phyloP scores from a whole-genome alignment of 441 rosid species.

The Manihot esculenta region DNA sequence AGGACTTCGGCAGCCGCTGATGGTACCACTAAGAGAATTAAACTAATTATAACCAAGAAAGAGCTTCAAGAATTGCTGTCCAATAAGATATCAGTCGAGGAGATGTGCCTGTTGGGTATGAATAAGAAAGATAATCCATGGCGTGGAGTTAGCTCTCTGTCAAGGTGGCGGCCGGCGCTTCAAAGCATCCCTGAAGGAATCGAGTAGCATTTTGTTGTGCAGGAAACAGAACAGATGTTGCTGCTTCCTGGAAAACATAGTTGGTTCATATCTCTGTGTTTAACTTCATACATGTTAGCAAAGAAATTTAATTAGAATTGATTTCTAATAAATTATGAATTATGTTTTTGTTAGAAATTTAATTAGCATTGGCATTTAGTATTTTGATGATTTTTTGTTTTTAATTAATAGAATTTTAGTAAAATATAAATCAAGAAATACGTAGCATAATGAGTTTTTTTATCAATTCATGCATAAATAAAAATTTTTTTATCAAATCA shows the following conservation, averaged over 20 bases:
- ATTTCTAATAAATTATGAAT: no score
- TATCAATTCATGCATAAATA: no score
- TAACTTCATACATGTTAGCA: no score
- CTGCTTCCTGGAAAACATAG: not conserved
- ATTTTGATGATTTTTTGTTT: no score
- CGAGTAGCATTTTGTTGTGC: not conserved
- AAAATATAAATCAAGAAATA: no score
- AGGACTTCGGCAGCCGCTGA: not conserved
- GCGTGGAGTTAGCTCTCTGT: not conserved
- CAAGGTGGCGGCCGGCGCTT: conserved; percentile 29
- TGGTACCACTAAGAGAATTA: conserved; percentile 7
- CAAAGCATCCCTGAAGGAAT: conserved; percentile 29
- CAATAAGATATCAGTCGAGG: conserved; percentile 7
- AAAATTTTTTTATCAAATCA: no score
- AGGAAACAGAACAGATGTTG: not conserved
- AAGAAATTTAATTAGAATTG: no score
- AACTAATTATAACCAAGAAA: conserved; percentile 20
- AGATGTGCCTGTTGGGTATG: not conserved
- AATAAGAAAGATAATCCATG: not conserved
- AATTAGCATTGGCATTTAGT: no score
- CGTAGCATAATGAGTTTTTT: no score
- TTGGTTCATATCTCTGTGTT: not conserved
- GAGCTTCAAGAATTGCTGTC: conserved; percentile 24
- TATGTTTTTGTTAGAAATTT: no score
- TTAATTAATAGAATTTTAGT: no score